Evolutionary conservation across 352 stramenopile genomes (phyloP), one percentile per base, ranked within the genome.

Genomic region (Globisporangium echinulatum): DNA sequence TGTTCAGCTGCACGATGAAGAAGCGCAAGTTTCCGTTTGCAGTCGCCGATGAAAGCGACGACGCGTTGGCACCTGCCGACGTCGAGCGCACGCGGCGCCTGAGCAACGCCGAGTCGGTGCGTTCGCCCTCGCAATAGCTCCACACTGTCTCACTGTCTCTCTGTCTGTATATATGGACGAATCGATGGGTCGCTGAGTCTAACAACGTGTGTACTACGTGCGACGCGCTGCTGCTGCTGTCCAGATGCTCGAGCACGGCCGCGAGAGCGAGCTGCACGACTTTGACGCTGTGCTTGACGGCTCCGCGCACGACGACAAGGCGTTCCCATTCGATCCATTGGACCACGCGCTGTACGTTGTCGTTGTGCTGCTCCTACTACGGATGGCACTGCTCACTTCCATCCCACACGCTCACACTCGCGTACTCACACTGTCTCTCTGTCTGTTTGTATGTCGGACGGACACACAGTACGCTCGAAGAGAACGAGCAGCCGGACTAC

Each of bases 1-100:
- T 96, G 85, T 94, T 93, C 54, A 77, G 78, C 56, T 61, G 80
- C 53, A 94, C 82, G 1, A 94, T 94, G 87, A 91, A 85, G 68
- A 92, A 92, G 71, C 71, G 73, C 15, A 95, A 90, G 53, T 88
- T 93, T 49, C 83, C 79, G 38, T 92, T 91, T 56, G 62, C 71
- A 33, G 62, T 50, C 1, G 68, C 67, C 36, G 52, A 71, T 7
- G 59, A 63, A 4, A 42, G 68, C 1, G 54, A 55, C 19, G 40
- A 42, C 17, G 71, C 38, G 63, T 83, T 15, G 58, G 58, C 25
- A 25, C 25, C 25, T 25, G 2, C 25, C 4, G 70, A 77, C n/a
- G 74, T 90, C 50, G 84, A 94, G 51, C 66, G 88, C 47, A 86
- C 76, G 19, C 79, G 83, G 33, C 79, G 79, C 37, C 77, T 88